Evolutionary conservation across 176 grass and related monocot species (phyloP).

Genomic region (Puya raimondii): DNA sequence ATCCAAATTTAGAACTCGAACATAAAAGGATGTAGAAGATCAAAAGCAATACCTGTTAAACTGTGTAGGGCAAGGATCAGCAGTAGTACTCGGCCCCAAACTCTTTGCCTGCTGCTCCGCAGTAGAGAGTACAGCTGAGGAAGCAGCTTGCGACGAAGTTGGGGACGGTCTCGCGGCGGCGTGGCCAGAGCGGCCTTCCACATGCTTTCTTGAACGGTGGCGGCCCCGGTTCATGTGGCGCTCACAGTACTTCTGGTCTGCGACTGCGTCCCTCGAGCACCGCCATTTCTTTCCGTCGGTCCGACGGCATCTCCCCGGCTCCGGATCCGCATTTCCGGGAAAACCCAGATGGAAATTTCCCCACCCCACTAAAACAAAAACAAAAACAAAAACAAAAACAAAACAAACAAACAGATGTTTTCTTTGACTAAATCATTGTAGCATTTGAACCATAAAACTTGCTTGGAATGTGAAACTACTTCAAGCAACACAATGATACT

Average conservation of each 20-base stretch:
- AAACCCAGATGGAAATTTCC: slow-evolving; percentile 50
- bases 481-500: too few relatives aligned
- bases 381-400: slow-evolving; percentile 7
- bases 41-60: slow-evolving; percentile 8
- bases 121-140: slow-evolving; percentile 24
- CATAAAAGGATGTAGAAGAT: not conserved
- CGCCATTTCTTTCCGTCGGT: slow-evolving; percentile 99
- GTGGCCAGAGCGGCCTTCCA: slow-evolving; percentile 73
- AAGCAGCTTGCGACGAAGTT: slow-evolving; percentile 16
- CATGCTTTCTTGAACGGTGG: slow-evolving; percentile 99
- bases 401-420: slow-evolving; percentile 7
- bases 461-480: too few relatives aligned
- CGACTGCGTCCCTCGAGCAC: slow-evolving; percentile 76
- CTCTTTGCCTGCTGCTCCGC: slow-evolving; percentile 5
- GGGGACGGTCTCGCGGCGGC: slow-evolving; percentile 13
- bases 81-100: not conserved
- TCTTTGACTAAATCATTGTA: not conserved
- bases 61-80: not conserved
- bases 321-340: slow-evolving; percentile 48
- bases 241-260: slow-evolving; percentile 98
- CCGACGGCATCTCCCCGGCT: slow-evolving; percentile 91
- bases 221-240: slow-evolving; percentile 93
- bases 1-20: too few relatives aligned
- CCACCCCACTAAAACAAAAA: slow-evolving; percentile 53
- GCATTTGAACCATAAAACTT: too few relatives aligned